Evolutionary conservation across 75 land plant species (phyloP).

Genomic region (Selaginella moellendorffii): DNA sequence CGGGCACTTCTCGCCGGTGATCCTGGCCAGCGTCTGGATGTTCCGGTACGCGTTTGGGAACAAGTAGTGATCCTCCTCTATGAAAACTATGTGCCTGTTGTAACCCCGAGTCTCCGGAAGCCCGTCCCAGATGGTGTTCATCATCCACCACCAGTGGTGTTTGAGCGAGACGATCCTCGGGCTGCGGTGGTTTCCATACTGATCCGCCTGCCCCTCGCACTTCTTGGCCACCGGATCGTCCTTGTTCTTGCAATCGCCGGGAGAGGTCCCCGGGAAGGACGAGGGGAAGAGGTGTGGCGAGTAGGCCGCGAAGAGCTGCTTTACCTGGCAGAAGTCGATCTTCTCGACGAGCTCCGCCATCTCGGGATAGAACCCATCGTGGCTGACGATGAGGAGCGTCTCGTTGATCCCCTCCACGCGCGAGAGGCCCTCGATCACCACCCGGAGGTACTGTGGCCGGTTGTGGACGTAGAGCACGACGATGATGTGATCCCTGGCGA

Average conservation of each 20-base stretch:
- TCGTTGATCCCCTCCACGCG: constrained; percentile 69
- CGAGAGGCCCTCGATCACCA: constrained; percentile 54
- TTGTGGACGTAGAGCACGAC: constrained; percentile 95
- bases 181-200: constrained; percentile 80
- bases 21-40: constrained; percentile 39
- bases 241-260: constrained; percentile 55
- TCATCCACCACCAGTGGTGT: constrained; percentile 99
- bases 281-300: constrained; percentile 73
- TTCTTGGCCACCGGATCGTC: constrained; percentile 29
- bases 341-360: constrained; percentile 66
- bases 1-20: constrained; percentile 61
- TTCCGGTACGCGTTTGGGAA: constrained; percentile 84
- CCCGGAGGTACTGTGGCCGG: constrained; percentile 66
- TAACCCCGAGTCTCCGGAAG: constrained; percentile 45
- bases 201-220: constrained; percentile 73
- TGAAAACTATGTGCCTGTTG: constrained; percentile 66
- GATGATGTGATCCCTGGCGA: constrained; percentile 42
- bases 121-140: constrained; percentile 99
- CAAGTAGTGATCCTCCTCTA: constrained; percentile 92
- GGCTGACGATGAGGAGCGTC: constrained; percentile 82
- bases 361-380: constrained; percentile 88
- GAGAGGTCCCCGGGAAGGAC: constrained; percentile 70
- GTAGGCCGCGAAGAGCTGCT: constrained; percentile 87
- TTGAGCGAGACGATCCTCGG: constrained; percentile 89
- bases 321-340: constrained; percentile 36